Conservation (phyloP, 2,329 filamentous ascomycete genomes). For the Zasmidium cellare region DNA sequence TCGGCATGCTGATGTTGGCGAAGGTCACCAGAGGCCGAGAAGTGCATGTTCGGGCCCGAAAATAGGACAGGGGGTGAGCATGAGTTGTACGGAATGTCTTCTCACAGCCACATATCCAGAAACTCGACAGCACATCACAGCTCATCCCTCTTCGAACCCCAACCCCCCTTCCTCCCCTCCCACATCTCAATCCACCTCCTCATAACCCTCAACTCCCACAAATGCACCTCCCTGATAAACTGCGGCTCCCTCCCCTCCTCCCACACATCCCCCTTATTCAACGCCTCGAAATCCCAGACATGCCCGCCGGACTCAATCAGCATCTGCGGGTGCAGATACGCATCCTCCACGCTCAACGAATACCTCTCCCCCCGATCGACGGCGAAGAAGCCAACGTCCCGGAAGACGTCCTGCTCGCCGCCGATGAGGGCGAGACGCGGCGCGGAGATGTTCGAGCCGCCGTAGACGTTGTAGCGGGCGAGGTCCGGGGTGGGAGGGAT, state of each 20-base stretch:
- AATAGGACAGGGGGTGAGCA: not conserved
- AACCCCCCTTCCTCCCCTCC: slow-evolving; percentile 4
- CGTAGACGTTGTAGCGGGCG: slow-evolving; percentile 47
- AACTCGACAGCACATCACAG: no score
- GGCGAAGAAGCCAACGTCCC: slow-evolving; percentile 54
- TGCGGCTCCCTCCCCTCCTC: slow-evolving; percentile 58
- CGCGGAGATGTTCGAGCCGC: slow-evolving; percentile 48
- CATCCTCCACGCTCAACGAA: slow-evolving; percentile 21
- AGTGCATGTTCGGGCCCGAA: not conserved
- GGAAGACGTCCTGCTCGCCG: slow-evolving; percentile 55
- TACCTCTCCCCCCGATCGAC: slow-evolving; percentile 36
- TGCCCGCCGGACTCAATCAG: slow-evolving; percentile 54
- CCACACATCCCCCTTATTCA: slow-evolving; percentile 44
- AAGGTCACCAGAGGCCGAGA: not conserved
- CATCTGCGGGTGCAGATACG: slow-evolving; percentile 50
- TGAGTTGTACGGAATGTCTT: no score
- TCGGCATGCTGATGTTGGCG: not conserved
- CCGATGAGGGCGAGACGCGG: slow-evolving; percentile 54
- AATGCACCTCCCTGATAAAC: slow-evolving; percentile 62
- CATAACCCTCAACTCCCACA: slow-evolving; percentile 61
- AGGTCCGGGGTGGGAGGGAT: slow-evolving; percentile 48
- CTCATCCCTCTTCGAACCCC: not conserved
- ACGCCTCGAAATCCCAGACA: slow-evolving; percentile 37
- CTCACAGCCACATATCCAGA: no score
- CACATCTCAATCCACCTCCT: slow-evolving; percentile 59